A percentile compares a stretch with the other conserved stretches of the same genome.
phyloP scores from a whole-genome alignment of 805 yeast genomes.

The Cyberlindnera misumaiensis region DNA sequence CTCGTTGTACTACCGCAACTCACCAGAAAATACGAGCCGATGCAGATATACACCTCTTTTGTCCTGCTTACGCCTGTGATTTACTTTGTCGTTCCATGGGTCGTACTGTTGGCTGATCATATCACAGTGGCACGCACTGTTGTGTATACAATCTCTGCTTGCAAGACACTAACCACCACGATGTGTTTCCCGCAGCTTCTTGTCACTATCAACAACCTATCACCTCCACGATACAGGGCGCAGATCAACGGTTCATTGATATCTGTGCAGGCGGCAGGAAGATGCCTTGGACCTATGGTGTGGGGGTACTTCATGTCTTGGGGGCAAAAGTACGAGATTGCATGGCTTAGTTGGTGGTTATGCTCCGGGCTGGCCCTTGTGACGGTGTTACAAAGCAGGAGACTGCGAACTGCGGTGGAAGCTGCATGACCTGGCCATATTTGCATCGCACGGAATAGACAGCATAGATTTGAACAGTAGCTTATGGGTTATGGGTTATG shows the following conservation, averaged over 20 bases:
- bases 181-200: constrained; percentile 11
- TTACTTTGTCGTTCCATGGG: constrained; percentile 13
- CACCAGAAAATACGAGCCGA: constrained; percentile 17
- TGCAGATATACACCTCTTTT: constrained; percentile 13
- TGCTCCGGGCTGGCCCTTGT: constrained; percentile 5
- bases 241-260: constrained; percentile 11
- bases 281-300: constrained; percentile 12
- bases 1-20: constrained; percentile 15
- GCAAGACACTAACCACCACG: constrained; percentile 4
- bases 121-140: constrained; percentile 2
- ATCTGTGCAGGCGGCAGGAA: constrained; percentile 8
- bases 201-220: constrained; percentile 11
- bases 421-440: neutral
- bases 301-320: constrained; percentile 15
- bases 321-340: constrained; percentile 12
- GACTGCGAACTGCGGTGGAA: neutral
- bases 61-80: constrained; percentile 13
- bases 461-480: too few relatives aligned
- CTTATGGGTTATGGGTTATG: too few relatives aligned
- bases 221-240: constrained; percentile 11
- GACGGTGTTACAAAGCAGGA: neutral
- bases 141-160: constrained; percentile 6
- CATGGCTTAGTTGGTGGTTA: constrained; percentile 17
- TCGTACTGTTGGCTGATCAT: constrained; percentile 14
- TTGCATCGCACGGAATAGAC: too few relatives aligned